Base-by-base conservation (phyloP, 225 moss, liverwort and hornwort species). In the Sphagnum tenellum region DNA sequence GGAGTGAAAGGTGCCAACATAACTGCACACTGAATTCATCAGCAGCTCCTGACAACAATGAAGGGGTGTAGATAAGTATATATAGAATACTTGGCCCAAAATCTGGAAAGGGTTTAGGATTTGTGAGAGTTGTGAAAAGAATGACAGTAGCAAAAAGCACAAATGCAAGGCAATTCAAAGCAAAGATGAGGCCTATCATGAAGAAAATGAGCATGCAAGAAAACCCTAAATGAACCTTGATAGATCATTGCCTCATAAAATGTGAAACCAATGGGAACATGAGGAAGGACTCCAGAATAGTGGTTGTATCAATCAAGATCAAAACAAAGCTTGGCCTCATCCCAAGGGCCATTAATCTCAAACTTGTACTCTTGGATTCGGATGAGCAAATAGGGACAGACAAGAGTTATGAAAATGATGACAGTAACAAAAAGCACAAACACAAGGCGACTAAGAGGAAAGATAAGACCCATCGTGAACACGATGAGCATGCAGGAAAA, bases 281-380 rank as follows among this genome's bases (percentile, higher is more conserved):
- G 2, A 98, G 86, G 12, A 93, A 93, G 44, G 90, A 93, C 70
- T 93, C 90, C 54, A 93, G 76, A 29, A 29, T 29, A 29, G 29
- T 1, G 1, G 29, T 29, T 29, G 29, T 29, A 29, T 83, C 73
- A 86, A 66, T 86, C 86, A 45, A 86, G 76, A 75, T 86, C 87
- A 69, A 98, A 92, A 77, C 85, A 92, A 56, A 98, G 90, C 62
- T 92, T 98, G 69, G 96, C 92, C 75, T 98, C 96, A 71, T 98
- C 92, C 96, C 96, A 98, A 46, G 92, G 96, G 3, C 96, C 92
- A 60, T 90, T 98, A 70, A 98, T 90, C 87, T 98, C 92, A 63
- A 92, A 88, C 67, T 98, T 98, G 46, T 83, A 98, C 75, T 98
- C 86, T 71, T 98, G 89, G 8, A 92, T 92, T 67, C 80, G 78